These are phyloP conservation scores for Hymenochaete sp. DNA, from an alignment of 1,284 basidiomycete species.

Conservation along the genomic window DNA sequence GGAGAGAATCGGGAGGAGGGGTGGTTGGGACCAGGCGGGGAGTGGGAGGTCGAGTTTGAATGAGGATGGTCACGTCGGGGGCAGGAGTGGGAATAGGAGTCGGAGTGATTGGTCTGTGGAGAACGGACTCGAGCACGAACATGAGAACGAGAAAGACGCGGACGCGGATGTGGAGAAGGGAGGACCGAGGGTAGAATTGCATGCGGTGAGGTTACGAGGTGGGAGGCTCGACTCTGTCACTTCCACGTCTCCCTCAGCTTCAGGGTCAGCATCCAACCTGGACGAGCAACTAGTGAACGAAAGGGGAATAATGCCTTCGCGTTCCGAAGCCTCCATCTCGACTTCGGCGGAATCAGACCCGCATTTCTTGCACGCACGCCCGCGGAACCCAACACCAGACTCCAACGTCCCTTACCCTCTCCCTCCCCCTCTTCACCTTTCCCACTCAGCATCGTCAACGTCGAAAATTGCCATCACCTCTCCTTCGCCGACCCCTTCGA, in stretches of 20 bases:
- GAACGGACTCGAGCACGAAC: no score
- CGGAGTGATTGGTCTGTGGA: neutral
- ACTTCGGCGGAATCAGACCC: slow-evolving; percentile 21
- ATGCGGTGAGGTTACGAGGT: no score
- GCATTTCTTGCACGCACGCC: slow-evolving; percentile 29
- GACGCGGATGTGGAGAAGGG: no score
- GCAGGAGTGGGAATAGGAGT: neutral
- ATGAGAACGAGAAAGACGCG: neutral
- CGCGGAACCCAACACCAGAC: slow-evolving; percentile 48
- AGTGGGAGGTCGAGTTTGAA: no score
- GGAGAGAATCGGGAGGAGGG: slow-evolving; percentile 18
- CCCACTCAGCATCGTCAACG: slow-evolving; percentile 34
- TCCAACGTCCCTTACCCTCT: slow-evolving; percentile 26
- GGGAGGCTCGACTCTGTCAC: no score
- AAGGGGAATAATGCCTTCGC: slow-evolving; percentile 1
- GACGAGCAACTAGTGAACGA: neutral
- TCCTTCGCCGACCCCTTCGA: slow-evolving; percentile 20
- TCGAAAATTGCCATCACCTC: slow-evolving; percentile 36
- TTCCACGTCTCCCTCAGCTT: neutral
- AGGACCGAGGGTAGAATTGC: no score
- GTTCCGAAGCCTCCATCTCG: neutral
- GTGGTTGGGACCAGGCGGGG: no score
- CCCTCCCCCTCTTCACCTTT: no score
- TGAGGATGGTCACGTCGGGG: no score
- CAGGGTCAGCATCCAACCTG: neutral